These are phyloP conservation scores for Immersiella caudata DNA, from an alignment of 495 filamentous ascomycete species.

Conservation along the genomic window DNA sequence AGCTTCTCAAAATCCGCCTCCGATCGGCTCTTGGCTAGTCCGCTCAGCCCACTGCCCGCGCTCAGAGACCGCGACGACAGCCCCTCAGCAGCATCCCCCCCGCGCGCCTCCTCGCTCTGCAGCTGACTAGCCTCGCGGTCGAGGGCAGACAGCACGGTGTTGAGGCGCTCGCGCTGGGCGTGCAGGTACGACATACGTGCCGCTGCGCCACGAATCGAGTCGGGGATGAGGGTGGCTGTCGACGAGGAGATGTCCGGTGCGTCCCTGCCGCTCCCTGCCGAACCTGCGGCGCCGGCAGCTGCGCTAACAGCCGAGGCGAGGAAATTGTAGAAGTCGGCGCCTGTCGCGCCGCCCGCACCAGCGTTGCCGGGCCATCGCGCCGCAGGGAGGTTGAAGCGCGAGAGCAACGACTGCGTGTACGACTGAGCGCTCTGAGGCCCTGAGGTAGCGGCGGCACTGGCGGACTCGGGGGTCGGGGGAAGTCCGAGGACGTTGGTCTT, in stretches of 20 bases:
- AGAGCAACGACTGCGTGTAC: constrained; percentile 80
- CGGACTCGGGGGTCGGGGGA: constrained; percentile 53
- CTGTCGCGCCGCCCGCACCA: constrained; percentile 30
- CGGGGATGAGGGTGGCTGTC: constrained; percentile 65
- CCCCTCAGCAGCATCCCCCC: constrained; percentile 30
- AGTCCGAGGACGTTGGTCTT: constrained; percentile 74
- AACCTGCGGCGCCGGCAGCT: constrained; percentile 30
- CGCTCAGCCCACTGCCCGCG: constrained; percentile 52
- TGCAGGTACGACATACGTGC: constrained; percentile 72
- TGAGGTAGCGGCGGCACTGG: constrained; percentile 42
- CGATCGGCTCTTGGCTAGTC: constrained; percentile 70
- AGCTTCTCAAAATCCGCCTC: constrained; percentile 84
- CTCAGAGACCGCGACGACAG: constrained; percentile 32
- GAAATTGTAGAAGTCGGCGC: constrained; percentile 71
- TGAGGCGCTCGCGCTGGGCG: constrained; percentile 72
- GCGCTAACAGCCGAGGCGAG: constrained; percentile 67
- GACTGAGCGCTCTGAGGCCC: constrained; percentile 51
- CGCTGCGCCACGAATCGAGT: constrained; percentile 58
- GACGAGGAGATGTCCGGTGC: constrained; percentile 12
- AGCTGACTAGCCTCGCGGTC: constrained; percentile 67
- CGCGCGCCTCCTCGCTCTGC: constrained; percentile 39
- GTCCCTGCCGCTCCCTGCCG: neutral
- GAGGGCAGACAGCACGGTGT: constrained; percentile 69
- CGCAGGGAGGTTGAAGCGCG: constrained; percentile 80
- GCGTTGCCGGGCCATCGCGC: constrained; percentile 46